A percentile compares a stretch with the other conserved stretches of the same genome.
phyloP scores from a whole-genome alignment of 2,329 filamentous ascomycete species.

The Calonectria multiphialidica region DNA sequence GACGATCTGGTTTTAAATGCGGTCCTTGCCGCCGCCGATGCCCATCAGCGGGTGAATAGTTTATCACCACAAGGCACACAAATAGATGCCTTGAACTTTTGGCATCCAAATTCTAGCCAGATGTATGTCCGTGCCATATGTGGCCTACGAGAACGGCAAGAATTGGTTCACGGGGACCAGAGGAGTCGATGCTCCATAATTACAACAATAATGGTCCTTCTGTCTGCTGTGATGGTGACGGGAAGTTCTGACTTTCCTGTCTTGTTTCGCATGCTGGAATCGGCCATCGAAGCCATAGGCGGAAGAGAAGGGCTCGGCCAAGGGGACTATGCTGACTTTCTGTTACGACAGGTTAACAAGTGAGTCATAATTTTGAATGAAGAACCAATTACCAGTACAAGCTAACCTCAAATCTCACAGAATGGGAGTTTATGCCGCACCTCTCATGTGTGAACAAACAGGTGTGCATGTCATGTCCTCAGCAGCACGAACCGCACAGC shows the following conservation, averaged over 20 bases:
- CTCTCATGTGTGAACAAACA: constrained; percentile 39
- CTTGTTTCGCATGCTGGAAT: constrained; percentile 41
- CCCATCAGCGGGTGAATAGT: constrained; percentile 32
- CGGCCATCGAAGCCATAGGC: constrained; percentile 42
- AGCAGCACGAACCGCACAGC: constrained; percentile 27
- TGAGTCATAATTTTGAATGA: constrained; percentile 9
- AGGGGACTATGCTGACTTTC: constrained; percentile 34
- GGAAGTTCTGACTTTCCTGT: constrained; percentile 43
- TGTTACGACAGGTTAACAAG: constrained; percentile 44
- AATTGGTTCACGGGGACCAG: constrained; percentile 25
- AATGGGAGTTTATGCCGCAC: constrained; percentile 40
- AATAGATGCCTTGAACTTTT: not conserved
- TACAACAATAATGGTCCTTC: constrained; percentile 38
- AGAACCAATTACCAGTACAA: not conserved
- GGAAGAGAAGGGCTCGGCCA: constrained; percentile 34
- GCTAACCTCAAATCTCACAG: constrained; percentile 61
- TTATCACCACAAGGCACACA: not conserved
- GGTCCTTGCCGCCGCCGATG: constrained; percentile 33
- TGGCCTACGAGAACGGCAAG: constrained; percentile 31
- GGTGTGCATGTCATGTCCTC: constrained; percentile 42
- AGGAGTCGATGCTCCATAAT: constrained; percentile 33
- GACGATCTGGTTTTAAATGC: constrained; percentile 38
- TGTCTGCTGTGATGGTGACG: constrained; percentile 41
- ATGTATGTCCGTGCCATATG: constrained; percentile 31
- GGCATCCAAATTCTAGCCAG: constrained; percentile 26